phyloP scores from a whole-genome alignment of 495 filamentous ascomycete species.

The Collariella sp. region DNA sequence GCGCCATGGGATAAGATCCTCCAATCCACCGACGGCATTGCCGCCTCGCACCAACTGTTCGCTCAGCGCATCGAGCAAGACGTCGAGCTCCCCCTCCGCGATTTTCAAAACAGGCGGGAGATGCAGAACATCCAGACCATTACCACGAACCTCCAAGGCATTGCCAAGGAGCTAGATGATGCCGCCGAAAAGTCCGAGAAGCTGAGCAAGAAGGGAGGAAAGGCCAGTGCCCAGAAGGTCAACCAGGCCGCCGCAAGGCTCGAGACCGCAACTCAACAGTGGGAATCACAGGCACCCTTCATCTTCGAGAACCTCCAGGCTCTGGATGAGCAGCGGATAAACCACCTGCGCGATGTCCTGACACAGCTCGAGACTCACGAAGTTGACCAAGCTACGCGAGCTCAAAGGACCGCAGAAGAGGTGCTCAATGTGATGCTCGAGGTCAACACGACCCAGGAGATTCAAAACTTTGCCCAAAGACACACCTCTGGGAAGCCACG shows the following conservation, averaged over 20 bases:
- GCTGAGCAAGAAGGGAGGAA: slow-evolving; percentile 67
- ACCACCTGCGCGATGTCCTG: slow-evolving; percentile 84
- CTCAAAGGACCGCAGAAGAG: slow-evolving; percentile 65
- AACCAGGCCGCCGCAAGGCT: slow-evolving; percentile 65
- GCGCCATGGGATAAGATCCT: slow-evolving; percentile 89
- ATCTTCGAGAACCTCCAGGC: slow-evolving; percentile 93
- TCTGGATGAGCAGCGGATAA: slow-evolving; percentile 79
- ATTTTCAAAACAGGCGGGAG: slow-evolving; percentile 61
- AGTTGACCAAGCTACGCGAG: slow-evolving; percentile 75
- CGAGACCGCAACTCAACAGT: slow-evolving; percentile 70
- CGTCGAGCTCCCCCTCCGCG: slow-evolving; percentile 76
- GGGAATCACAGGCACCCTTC: slow-evolving; percentile 93
- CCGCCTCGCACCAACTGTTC: slow-evolving; percentile 74
- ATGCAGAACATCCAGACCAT: slow-evolving; percentile 79
- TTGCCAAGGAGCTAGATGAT: slow-evolving; percentile 77
- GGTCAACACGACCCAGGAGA: slow-evolving; percentile 79
- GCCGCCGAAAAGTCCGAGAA: slow-evolving; percentile 86
- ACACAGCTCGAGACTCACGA: slow-evolving; percentile 93
- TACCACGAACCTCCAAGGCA: slow-evolving; percentile 64
- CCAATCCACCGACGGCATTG: slow-evolving; percentile 66
- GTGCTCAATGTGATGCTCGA: slow-evolving; percentile 81
- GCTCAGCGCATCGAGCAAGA: slow-evolving; percentile 82
- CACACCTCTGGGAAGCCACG: slow-evolving; percentile 43
- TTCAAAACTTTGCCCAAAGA: slow-evolving; percentile 66
- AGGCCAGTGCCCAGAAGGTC: slow-evolving; percentile 70